Evolutionary conservation across 2,329 filamentous ascomycete genomes (phyloP).

Genomic region (Pleomassaria siparia): DNA sequence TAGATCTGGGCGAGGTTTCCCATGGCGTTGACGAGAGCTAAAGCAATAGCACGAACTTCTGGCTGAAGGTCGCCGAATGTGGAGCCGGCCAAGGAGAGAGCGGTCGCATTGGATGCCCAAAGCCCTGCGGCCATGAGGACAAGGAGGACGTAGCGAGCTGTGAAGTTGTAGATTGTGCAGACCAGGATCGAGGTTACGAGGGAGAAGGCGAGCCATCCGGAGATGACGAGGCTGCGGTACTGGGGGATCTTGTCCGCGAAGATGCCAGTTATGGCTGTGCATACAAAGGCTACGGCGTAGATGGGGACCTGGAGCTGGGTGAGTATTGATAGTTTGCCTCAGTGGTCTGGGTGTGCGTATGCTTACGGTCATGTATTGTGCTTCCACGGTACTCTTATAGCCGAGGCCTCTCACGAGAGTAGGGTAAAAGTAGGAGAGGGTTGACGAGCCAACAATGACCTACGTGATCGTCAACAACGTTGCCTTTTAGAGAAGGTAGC

Average conservation of each 20-base stretch:
- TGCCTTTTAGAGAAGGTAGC: slow-evolving; percentile 11
- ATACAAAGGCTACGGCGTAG: slow-evolving; percentile 56
- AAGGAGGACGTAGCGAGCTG: slow-evolving; percentile 56
- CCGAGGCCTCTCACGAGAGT: slow-evolving; percentile 56
- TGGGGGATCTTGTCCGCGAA: slow-evolving; percentile 51
- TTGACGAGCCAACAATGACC: slow-evolving; percentile 52
- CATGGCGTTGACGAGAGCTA: slow-evolving; percentile 57
- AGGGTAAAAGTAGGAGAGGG: slow-evolving; percentile 58
- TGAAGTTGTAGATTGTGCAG: slow-evolving; percentile 52
- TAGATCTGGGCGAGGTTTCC: slow-evolving; percentile 60
- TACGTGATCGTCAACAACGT: slow-evolving; percentile 9
- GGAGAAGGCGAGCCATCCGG: slow-evolving; percentile 49
- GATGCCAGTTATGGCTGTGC: slow-evolving; percentile 50
- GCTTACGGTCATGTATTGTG: slow-evolving; percentile 52
- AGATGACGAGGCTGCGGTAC: slow-evolving; percentile 53
- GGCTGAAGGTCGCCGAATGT: slow-evolving; percentile 54
- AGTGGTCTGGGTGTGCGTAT: background rate
- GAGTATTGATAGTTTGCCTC: background rate
- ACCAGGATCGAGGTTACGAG: slow-evolving; percentile 44
- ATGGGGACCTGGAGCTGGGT: slow-evolving; percentile 48
- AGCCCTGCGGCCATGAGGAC: slow-evolving; percentile 59
- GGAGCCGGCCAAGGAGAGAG: slow-evolving; percentile 55
- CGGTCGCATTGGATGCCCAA: slow-evolving; percentile 56
- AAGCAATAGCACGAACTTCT: slow-evolving; percentile 54
- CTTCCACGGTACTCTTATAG: slow-evolving; percentile 47